Base-by-base conservation (phyloP, 2,329 filamentous ascomycete species). In the Ramularia endophylla region DNA sequence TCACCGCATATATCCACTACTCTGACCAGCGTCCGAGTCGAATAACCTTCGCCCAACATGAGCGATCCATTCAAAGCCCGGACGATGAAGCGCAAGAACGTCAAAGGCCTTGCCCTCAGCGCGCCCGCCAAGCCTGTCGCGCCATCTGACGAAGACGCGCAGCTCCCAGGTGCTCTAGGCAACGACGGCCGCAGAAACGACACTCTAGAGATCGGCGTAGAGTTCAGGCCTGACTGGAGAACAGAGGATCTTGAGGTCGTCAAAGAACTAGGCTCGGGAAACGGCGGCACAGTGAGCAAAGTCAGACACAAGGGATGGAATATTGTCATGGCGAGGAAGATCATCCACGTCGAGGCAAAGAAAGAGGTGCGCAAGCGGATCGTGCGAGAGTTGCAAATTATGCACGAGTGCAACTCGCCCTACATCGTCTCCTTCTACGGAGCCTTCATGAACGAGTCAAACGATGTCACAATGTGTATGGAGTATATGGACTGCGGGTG, bases 391-490 rank as follows among this genome's bases (percentile, higher is more conserved):
- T 78, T 98, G 38, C 89, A 95, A 63, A 95, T 98, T 53, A 97
- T 97, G 81, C 89, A 95, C 63, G 87, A 94, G 59, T 98, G 92
- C 67, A 92, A 95, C 60, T 95, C 87, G 16, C 86, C 92, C 47
- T 89, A 94, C 65, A 97, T 98, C 59, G 92, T 98, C 46, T 95
- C 85, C 40, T 98, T 95, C 66, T 97, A 97, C 60, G 92, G 92
- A 46, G 92, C 92, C 27, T 98, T 97, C 62, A 78, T 97, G 60
- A 97, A 95, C 62, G 86, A 94, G 60, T 88, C 88, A 48, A 90
- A 94, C 61, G 92, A 98, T 69, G 94, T 98, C 44, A 94, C 97
- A 56, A 90, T 98, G 83, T 98, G 92, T 66, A 98, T 98, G 92
- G 92, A 98, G 65, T 97, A 98, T 64, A 95, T 95, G 87, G 92